A percentile compares a stretch with the other conserved stretches of the same genome.
These are phyloP conservation scores for Kodamaea kaohsiungensis DNA, from an alignment of 805 yeast genomes.

Conservation along the genomic window DNA sequence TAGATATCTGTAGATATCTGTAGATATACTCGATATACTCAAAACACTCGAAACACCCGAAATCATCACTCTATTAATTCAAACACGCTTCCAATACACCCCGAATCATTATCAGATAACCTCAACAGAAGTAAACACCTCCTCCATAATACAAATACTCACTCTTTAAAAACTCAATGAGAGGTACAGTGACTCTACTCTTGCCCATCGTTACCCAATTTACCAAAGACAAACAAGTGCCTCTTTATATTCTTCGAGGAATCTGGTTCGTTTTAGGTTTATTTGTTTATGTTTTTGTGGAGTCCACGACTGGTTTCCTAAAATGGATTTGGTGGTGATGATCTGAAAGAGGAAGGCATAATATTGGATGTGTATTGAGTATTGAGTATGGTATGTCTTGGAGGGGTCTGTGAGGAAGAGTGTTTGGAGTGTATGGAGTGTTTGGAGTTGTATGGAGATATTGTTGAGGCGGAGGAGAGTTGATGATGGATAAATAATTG, in stretches of 20 bases:
- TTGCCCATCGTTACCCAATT: conserved; percentile 15
- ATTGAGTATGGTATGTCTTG: background rate
- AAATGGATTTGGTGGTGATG: background rate
- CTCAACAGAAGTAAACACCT: too few relatives aligned
- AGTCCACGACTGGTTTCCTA: background rate
- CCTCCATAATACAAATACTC: conserved; percentile 30
- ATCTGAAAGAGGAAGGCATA: background rate
- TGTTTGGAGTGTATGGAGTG: background rate
- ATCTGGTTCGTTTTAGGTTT: background rate
- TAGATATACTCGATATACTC: too few relatives aligned
- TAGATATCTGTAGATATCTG: too few relatives aligned
- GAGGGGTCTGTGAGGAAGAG: background rate
- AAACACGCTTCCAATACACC: too few relatives aligned
- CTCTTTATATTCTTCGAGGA: background rate
- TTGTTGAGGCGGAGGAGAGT: background rate
- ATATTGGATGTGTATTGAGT: background rate
- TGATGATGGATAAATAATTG: too few relatives aligned
- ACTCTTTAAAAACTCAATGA: conserved; percentile 46
- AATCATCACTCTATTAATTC: background rate
- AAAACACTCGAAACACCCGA: too few relatives aligned
- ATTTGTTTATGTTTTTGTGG: conserved; percentile 5
- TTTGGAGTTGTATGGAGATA: background rate
- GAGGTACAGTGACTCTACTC: conserved; percentile 28
- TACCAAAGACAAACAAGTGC: background rate
- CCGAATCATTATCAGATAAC: too few relatives aligned